A percentile compares a stretch with the other conserved stretches of the same genome.
Evolutionary conservation across 768 basidiomycete species (phyloP).

Genomic region (Serpula lacrymans): DNA sequence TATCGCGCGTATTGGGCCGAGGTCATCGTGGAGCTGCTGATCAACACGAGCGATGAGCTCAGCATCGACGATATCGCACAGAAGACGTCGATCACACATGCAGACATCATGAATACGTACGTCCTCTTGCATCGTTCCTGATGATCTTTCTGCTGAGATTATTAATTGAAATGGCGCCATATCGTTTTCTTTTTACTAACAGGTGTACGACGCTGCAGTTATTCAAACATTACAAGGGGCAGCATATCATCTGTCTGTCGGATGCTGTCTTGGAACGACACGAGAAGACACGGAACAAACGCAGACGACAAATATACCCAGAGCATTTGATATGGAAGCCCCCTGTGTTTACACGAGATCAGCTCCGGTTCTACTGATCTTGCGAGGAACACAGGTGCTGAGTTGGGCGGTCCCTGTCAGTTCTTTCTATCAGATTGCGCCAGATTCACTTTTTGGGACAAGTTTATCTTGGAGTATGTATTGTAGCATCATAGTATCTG

Average conservation of each 20-base stretch:
- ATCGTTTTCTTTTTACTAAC: constrained; percentile 7
- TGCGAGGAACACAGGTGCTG: no score
- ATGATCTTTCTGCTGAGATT: constrained; percentile 4
- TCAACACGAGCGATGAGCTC: constrained; percentile 68
- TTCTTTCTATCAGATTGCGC: no score
- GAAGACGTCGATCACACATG: constrained; percentile 90
- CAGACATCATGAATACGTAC: constrained; percentile 98
- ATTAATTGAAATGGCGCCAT: constrained; percentile 12
- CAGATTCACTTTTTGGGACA: not conserved
- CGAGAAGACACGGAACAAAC: constrained; percentile 78
- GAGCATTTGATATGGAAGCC: constrained; percentile 91
- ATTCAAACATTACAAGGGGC: constrained; percentile 95
- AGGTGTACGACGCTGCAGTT: constrained; percentile 94
- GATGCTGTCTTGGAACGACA: constrained; percentile 90
- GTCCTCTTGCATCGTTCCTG: no score
- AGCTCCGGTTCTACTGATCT: constrained; percentile 64
- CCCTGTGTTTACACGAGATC: constrained; percentile 87
- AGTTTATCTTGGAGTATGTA: constrained; percentile 1
- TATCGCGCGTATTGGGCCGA: constrained; percentile 99
- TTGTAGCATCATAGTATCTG: constrained; percentile 16
- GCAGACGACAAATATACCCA: constrained; percentile 73
- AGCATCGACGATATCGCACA: constrained; percentile 97
- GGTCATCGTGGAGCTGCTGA: constrained; percentile 86
- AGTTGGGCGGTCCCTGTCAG: no score
- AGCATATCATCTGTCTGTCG: constrained; percentile 89